Base-by-base conservation (phyloP, 106 monocot genomes). In the Acorus calamus region DNA sequence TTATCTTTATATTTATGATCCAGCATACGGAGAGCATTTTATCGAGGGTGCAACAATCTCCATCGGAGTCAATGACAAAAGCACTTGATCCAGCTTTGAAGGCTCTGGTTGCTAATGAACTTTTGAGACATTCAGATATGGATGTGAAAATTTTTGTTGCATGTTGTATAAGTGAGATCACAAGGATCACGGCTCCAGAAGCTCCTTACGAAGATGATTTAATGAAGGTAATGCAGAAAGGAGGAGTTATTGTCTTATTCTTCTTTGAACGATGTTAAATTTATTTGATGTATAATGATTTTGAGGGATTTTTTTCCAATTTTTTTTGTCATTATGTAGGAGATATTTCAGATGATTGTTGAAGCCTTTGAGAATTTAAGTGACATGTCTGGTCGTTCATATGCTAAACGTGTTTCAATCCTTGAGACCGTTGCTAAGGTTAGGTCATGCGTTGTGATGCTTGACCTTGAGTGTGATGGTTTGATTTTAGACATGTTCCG, bases 371-470 rank as follows among this genome's bases (percentile, higher is more conserved):
- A 74, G 66, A 64, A 73, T 47, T 58, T 91, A 46, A 81, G 86
- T 74, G 83, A 91, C 14, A 60, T 71, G 3, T 64, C 80, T 10
- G 66, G 83, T 46, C 69, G 70, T 4, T 86, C 78, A 12, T 81
- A 66, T 76, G 4, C 44, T 0, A 91, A 83, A 60, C 83, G 86
- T 60, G 83, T 86, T 79, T 83, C 86, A 10, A 76, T 86, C 68
- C 90, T 91, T 52, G 86, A 91, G 73, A 91, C 90, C 45, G 80
- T 86, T 46, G 83, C 90, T 7, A 91, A 91, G 60, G 86, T 86
- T 53, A 78, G 83, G 4, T 86, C 80, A 5, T 86, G 83, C 63
- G 86, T 91, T 47, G 66, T 91, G 73, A 86, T 91, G 90, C 57
- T 91, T 48, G 90, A 91, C 56, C 90, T 91, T 61, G 90, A 86